Base-by-base conservation (phyloP, 345 rosid genomes). In the Bruguiera parviflora region DNA sequence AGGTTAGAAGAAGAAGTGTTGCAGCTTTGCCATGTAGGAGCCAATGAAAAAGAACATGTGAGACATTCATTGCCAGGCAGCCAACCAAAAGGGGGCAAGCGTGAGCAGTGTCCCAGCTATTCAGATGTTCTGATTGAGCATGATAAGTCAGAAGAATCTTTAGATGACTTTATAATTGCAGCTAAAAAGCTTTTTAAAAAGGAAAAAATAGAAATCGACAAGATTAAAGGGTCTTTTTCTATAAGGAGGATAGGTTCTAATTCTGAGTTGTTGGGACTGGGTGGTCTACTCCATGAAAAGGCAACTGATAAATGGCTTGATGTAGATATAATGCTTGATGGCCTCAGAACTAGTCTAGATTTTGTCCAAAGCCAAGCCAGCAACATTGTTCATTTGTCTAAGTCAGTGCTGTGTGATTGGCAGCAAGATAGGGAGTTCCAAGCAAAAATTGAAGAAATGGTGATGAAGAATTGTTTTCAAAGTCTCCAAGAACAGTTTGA, bases 401-500 rank as follows among this genome's bases (percentile, higher is more conserved):
- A 72, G 70, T 77, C 72, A 58, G 74, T 80, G 62, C 82, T 74
- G 20, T 71, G 62, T 63, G 78, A 69, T 53, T 84, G 85, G 92
- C 88, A 79, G 75, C 82, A 71, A 49, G 92, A 91, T 79, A 77
- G 37, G 72, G 84, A 82, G 56, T 80, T 76, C 79, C 77, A 53
- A 72, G 72, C 69, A 60, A 87, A 79, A 62, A 77, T 88, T 68
- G 90, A 89, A 74, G 69, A 66, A 60, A 64, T 73, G 57, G 90
- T 91, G 70, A 68, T 81, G 28, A 68, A 75, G 68, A 75, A 56
- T 70, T 89, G 73, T 66, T 56, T 91, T 46, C 64, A 68, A 53
- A 70, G 85, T 84, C 77, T 86, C 64, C 83, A 75, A 70, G 86
- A 89, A 67, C 86, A 88, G 67, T 81, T 78, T 83, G 84, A 85